These are phyloP conservation scores for Aspergillus bridgeri DNA, from an alignment of 495 filamentous ascomycete species.

Conservation along the genomic window DNA sequence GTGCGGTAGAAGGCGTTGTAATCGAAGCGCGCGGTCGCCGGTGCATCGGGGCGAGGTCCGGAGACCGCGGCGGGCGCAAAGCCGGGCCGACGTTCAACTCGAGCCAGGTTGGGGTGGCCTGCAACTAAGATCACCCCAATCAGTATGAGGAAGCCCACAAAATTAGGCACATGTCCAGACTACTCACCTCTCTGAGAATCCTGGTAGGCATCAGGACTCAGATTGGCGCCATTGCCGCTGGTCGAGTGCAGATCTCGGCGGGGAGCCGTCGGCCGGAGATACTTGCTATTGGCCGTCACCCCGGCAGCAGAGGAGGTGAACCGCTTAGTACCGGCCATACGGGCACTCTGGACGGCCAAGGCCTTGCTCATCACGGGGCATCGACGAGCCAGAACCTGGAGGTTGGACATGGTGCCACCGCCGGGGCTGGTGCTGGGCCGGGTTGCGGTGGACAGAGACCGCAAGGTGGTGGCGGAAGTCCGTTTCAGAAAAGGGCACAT, in stretches of 20 bases:
- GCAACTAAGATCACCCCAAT: constrained; percentile 39
- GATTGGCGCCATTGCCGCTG: constrained; percentile 65
- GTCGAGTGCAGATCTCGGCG: constrained; percentile 81
- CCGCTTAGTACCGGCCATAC: constrained; percentile 44
- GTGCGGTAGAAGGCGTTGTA: constrained; percentile 85
- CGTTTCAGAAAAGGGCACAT: constrained; percentile 98
- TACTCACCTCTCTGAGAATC: constrained; percentile 45
- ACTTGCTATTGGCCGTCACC: constrained; percentile 38
- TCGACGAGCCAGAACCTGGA: constrained; percentile 88
- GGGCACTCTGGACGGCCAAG: constrained; percentile 79
- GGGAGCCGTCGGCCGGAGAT: constrained; percentile 28
- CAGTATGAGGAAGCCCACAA: not conserved
- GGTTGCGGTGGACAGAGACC: constrained; percentile 80
- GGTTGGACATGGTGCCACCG: constrained; percentile 92
- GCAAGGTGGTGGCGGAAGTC: constrained; percentile 82
- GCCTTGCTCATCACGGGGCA: constrained; percentile 99
- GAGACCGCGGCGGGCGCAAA: constrained; percentile 9
- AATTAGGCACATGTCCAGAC: not conserved
- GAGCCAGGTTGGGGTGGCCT: constrained; percentile 1
- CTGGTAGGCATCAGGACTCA: constrained; percentile 60
- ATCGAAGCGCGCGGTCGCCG: constrained; percentile 62
- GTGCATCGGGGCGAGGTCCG: constrained; percentile 42
- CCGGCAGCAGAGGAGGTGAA: constrained; percentile 42
- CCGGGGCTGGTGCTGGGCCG: constrained; percentile 65
- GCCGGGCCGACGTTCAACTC: not conserved